Percentiles rank a stretch among this genome's conserved stretches.
phyloP scores from a whole-genome alignment of 2,329 filamentous ascomycete genomes.

The Monosporascus sp. region DNA sequence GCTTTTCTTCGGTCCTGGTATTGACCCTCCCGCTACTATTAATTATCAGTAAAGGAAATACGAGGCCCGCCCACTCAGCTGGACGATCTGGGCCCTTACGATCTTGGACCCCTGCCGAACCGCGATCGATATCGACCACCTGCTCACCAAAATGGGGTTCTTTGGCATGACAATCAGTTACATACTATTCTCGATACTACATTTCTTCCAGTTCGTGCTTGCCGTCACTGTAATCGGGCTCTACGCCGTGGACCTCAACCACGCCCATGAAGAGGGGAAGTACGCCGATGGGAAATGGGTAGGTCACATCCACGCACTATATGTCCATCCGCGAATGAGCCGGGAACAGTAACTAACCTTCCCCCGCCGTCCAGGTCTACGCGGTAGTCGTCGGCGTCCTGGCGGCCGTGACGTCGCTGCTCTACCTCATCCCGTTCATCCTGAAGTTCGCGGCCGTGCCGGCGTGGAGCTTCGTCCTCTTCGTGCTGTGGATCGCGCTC shows the following conservation, averaged over 20 bases:
- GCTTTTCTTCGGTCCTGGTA: too few species aligned
- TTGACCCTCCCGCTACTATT: too few species aligned
- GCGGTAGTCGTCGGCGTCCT: conserved; percentile 66
- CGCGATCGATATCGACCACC: neutral
- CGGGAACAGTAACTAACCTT: conserved; percentile 3
- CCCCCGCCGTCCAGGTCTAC: conserved; percentile 47
- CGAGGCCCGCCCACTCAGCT: too few species aligned
- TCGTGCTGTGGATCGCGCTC: conserved; percentile 72
- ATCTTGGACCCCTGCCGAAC: too few species aligned
- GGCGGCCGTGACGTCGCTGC: conserved; percentile 56
- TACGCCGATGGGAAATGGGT: conserved; percentile 67
- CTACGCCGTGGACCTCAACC: conserved; percentile 65
- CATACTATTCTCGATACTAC: conserved; percentile 55
- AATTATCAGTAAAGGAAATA: too few species aligned
- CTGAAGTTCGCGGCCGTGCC: conserved; percentile 51
- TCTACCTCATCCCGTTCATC: conserved; percentile 62
- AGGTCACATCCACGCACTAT: conserved; percentile 19
- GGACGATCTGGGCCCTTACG: too few species aligned
- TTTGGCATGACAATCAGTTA: conserved; percentile 42
- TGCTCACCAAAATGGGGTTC: conserved; percentile 36
- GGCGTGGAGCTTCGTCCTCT: conserved; percentile 65
- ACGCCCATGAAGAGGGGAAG: conserved; percentile 42
- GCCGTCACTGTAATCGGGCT: conserved; percentile 73
- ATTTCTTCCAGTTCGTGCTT: conserved; percentile 71
- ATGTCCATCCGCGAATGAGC: neutral